Conservation (phyloP, 1,139 yeast genomes). For the Yamadazyma conglobata region DNA sequence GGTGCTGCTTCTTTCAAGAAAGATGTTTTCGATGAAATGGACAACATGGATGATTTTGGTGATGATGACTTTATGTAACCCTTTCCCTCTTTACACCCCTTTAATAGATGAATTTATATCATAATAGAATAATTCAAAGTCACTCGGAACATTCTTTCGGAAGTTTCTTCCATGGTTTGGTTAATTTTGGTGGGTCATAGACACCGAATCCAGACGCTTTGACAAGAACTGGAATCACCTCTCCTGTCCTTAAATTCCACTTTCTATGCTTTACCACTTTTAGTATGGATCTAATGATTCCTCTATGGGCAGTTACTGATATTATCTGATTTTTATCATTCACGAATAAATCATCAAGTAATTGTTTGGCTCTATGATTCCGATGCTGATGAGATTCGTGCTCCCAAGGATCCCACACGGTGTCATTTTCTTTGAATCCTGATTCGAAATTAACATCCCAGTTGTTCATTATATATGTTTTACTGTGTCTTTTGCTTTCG, state of each 20-base stretch:
- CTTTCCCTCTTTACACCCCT: not conserved
- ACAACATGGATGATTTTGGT: slow-evolving; percentile 48
- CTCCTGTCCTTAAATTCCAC: slow-evolving; percentile 20
- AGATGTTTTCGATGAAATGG: slow-evolving; percentile 58
- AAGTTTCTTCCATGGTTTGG: slow-evolving; percentile 15
- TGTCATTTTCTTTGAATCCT: slow-evolving; percentile 27
- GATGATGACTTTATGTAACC: slow-evolving; percentile 88
- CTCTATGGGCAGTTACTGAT: slow-evolving; percentile 35
- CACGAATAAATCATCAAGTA: slow-evolving; percentile 30
- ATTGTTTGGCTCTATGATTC: slow-evolving; percentile 24
- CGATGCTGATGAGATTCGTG: slow-evolving; percentile 28
- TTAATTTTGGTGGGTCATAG: slow-evolving; percentile 12
- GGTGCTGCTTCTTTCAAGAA: slow-evolving; percentile 75
- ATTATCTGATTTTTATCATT: slow-evolving; percentile 24
- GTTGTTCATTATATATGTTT: slow-evolving; percentile 20
- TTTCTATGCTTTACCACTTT: slow-evolving; percentile 25
- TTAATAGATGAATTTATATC: not conserved
- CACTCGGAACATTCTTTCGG: slow-evolving; percentile 12
- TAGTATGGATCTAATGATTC: slow-evolving; percentile 29
- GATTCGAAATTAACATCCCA: slow-evolving; percentile 29
- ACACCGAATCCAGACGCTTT: slow-evolving; percentile 12
- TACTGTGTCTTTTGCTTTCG: slow-evolving; percentile 31
- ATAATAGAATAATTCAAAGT: not conserved
- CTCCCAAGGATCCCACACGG: slow-evolving; percentile 22
- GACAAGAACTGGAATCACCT: slow-evolving; percentile 21